Percentiles rank a stretch among this genome's conserved stretches.
phyloP scores from a whole-genome alignment of 768 basidiomycete species.

The Agaricus bisporus region DNA sequence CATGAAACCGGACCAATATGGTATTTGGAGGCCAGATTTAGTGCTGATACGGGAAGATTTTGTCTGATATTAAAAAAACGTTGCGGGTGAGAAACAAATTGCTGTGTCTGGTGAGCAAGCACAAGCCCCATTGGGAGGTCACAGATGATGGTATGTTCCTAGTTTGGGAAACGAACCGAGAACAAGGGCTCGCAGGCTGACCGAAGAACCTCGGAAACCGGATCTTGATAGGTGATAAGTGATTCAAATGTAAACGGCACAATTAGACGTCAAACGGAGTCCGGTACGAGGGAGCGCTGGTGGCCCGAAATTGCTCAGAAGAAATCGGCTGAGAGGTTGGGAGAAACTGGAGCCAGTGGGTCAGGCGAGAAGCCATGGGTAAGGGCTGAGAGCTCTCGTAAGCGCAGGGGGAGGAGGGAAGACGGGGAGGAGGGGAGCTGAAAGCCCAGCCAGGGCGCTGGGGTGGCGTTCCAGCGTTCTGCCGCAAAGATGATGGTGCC shows the following conservation, averaged over 20 bases:
- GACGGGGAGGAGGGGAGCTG: neutral
- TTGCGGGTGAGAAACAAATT: slow-evolving; percentile 27
- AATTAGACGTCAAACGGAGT: slow-evolving; percentile 17
- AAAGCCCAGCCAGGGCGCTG: neutral
- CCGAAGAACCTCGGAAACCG: slow-evolving; percentile 33
- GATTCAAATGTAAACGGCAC: slow-evolving; percentile 19
- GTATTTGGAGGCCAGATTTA: slow-evolving; percentile 11
- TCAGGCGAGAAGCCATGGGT: neutral
- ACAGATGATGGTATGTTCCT: slow-evolving; percentile 12
- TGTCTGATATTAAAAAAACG: slow-evolving; percentile 41
- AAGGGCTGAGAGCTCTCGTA: neutral
- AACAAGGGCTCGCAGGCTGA: slow-evolving; percentile 21
- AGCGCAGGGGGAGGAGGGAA: slow-evolving; percentile 2
- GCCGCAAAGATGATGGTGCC: slow-evolving; percentile 14
- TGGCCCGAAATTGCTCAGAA: neutral
- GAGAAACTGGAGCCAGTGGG: neutral
- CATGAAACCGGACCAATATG: slow-evolving; percentile 19
- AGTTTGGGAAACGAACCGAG: slow-evolving; percentile 1
- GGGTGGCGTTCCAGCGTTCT: too few species aligned
- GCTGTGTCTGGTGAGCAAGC: slow-evolving; percentile 18
- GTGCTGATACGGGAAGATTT: slow-evolving; percentile 5
- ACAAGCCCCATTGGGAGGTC: slow-evolving; percentile 15
- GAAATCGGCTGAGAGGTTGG: neutral
- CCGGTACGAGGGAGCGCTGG: slow-evolving; percentile 18
- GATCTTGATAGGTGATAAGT: slow-evolving; percentile 38